Percentiles rank a stretch among this genome's conserved stretches.
Evolutionary conservation across 371 early-diverging fungal species (phyloP).

Genomic region (Mucor velutinosus): DNA sequence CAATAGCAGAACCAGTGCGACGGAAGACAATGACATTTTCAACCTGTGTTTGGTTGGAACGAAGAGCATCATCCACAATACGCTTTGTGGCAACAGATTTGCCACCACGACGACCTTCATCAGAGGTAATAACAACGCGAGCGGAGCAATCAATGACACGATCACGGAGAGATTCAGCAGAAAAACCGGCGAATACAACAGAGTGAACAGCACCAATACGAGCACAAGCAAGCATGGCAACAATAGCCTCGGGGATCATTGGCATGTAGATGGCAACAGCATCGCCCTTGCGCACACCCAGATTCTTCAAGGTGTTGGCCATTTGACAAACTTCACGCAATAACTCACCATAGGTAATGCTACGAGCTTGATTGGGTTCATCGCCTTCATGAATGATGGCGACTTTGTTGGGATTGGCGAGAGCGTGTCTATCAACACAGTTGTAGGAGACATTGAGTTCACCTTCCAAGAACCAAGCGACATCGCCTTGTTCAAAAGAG

Average conservation of each 20-base stretch:
- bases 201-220: constrained; percentile 89
- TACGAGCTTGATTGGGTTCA: constrained; percentile 73
- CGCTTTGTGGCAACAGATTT: constrained; percentile 88
- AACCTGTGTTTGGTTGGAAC: constrained; percentile 67
- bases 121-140: constrained; percentile 80
- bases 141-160: constrained; percentile 81
- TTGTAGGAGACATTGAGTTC: constrained; percentile 93
- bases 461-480: constrained; percentile 94
- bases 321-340: constrained; percentile 81
- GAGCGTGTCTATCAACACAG: constrained; percentile 95
- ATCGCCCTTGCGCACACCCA: constrained; percentile 90
- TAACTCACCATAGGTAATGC: constrained; percentile 85
- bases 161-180: constrained; percentile 83
- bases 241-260: constrained; percentile 94
- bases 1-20: constrained; percentile 80
- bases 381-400: constrained; percentile 94
- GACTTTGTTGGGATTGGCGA: constrained; percentile 62
- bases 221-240: constrained; percentile 93
- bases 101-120: constrained; percentile 90
- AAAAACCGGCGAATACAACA: constrained; percentile 95
- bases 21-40: constrained; percentile 87
- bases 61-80: constrained; percentile 89
- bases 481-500: constrained; percentile 71
- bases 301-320: constrained; percentile 76
- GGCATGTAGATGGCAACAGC: constrained; percentile 97